Evolutionary conservation across 306 rosid species (phyloP).

Genomic region (Betula pendula): DNA sequence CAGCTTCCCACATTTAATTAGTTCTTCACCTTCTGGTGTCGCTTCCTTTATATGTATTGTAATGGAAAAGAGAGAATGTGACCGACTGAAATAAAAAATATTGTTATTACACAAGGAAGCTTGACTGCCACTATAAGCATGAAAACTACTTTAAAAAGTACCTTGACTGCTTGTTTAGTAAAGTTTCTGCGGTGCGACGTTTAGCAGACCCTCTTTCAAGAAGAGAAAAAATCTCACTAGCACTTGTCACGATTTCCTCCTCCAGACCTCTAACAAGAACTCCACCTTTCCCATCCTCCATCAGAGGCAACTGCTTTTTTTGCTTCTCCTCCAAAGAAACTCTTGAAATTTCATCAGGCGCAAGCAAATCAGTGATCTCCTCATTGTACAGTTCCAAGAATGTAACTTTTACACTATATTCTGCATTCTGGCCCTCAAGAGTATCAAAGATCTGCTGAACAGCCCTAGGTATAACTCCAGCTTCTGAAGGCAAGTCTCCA

Average conservation of each 20-base stretch:
- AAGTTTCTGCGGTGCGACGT: slow-evolving; percentile 95
- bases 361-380: slow-evolving; percentile 92
- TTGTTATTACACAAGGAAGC: slow-evolving; percentile 4
- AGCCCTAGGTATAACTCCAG: slow-evolving; percentile 95
- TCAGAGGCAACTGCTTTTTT: slow-evolving; percentile 82
- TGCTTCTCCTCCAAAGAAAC: slow-evolving; percentile 78
- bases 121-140: not conserved
- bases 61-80: slow-evolving; percentile 92
- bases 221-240: slow-evolving; percentile 78
- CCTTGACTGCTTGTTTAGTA: slow-evolving; percentile 96
- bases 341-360: slow-evolving; percentile 81
- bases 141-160: slow-evolving; percentile 10
- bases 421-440: slow-evolving; percentile 85
- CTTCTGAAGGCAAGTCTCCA: slow-evolving; percentile 81
- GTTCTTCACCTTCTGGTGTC: slow-evolving; percentile 97
- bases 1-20: slow-evolving; percentile 94
- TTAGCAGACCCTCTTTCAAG: slow-evolving; percentile 94
- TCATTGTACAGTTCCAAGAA: slow-evolving; percentile 90
- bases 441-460: slow-evolving; percentile 93
- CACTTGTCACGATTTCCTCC: slow-evolving; percentile 91
- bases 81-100: slow-evolving; percentile 63
- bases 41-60: slow-evolving; percentile 98
- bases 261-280: slow-evolving; percentile 94
- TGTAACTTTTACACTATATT: slow-evolving; percentile 92
- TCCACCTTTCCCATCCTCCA: slow-evolving; percentile 99